A percentile compares a stretch with the other conserved stretches of the same genome.
phyloP scores from a whole-genome alignment of 176 grass and related monocot genomes.

The Luzula sylvatica region DNA sequence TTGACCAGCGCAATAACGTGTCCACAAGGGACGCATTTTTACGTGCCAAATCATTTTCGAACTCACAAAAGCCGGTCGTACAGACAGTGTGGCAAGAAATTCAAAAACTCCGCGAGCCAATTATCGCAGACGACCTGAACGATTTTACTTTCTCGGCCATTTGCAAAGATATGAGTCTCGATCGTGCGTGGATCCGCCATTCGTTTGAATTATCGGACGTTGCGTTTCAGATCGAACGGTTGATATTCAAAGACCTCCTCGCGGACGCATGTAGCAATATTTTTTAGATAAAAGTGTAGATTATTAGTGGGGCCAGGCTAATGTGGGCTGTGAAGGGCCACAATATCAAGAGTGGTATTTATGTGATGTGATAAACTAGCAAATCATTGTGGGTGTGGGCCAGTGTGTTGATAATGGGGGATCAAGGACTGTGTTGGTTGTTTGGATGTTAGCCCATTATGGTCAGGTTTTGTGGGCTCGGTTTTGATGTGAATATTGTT shows the following conservation, averaged over 20 bases:
- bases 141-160: conserved; percentile 35
- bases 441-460: no score
- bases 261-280: conserved; percentile 32
- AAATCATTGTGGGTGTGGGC: neutral
- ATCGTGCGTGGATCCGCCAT: conserved; percentile 17
- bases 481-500: neutral
- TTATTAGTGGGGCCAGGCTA: neutral
- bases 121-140: conserved; percentile 16
- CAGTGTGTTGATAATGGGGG: no score
- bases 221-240: conserved; percentile 63
- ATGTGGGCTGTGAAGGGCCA: conserved; percentile 15
- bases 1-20: conserved; percentile 29
- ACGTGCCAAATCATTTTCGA: conserved; percentile 24
- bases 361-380: conserved; percentile 17
- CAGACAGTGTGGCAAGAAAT: conserved; percentile 26
- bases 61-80: conserved; percentile 25
- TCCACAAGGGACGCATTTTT: conserved; percentile 35
- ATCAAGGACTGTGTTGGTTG: no score
- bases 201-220: conserved; percentile 36
- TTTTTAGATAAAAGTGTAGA: conserved; percentile 13
- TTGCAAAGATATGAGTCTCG: conserved; percentile 37
- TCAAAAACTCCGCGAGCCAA: conserved; percentile 3
- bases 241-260: conserved; percentile 79
- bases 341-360: conserved; percentile 5
- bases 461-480: no score